Conservation (phyloP, 768 basidiomycete genomes). For the Exsudoporus frostii region DNA sequence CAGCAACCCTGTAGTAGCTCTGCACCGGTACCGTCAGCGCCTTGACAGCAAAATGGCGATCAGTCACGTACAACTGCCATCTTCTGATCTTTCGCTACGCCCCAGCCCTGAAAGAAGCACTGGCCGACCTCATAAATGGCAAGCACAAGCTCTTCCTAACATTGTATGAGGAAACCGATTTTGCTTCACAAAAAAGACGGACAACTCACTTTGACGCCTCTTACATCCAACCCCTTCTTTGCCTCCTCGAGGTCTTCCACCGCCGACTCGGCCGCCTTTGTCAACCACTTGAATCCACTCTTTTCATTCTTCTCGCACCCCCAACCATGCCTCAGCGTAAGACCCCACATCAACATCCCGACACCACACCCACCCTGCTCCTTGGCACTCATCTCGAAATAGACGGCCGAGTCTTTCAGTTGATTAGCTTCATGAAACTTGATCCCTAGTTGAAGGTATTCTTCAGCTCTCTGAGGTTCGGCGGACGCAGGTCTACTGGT, state of each 20-base stretch:
- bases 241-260: conserved; percentile 71
- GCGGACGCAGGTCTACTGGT: conserved; percentile 16
- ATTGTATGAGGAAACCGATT: background rate
- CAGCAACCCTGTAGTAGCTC: conserved; percentile 85
- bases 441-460: conserved; percentile 75
- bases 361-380: conserved; percentile 77
- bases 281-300: conserved; percentile 78
- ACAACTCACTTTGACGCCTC: conserved; percentile 50
- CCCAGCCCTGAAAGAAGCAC: conserved; percentile 93
- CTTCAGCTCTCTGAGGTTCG: conserved; percentile 48
- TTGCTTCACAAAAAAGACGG: background rate
- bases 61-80: conserved; percentile 71
- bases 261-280: conserved; percentile 76
- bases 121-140: conserved; percentile 92
- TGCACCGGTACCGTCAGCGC: conserved; percentile 25
- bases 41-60: background rate
- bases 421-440: conserved; percentile 73
- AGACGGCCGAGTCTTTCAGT: conserved; percentile 62
- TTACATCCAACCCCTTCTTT: conserved; percentile 49
- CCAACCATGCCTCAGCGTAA: conserved; percentile 86
- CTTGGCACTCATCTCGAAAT: conserved; percentile 75
- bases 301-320: conserved; percentile 78
- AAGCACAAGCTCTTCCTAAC: conserved; percentile 74
- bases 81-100: conserved; percentile 80
- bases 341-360: conserved; percentile 92